Evolutionary conservation across 1,139 yeast species (phyloP).

Genomic region (Magnusiomyces clavatus): DNA sequence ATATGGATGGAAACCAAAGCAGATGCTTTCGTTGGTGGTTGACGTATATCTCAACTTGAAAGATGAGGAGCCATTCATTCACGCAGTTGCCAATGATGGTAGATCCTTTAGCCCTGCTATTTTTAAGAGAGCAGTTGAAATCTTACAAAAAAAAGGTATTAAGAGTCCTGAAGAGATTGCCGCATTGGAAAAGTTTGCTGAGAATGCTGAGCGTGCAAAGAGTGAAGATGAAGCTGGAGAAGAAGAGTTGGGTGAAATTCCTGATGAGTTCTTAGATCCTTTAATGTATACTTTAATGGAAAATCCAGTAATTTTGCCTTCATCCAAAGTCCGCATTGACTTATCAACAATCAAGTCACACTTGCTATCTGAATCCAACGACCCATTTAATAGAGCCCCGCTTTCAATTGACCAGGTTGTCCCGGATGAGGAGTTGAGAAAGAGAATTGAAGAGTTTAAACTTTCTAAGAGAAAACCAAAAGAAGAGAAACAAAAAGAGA

Average conservation of each 20-base stretch:
- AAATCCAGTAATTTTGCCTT: slow-evolving; percentile 89
- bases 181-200: slow-evolving; percentile 49
- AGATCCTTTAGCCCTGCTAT: slow-evolving; percentile 67
- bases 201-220: slow-evolving; percentile 53
- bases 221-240: slow-evolving; percentile 53
- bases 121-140: slow-evolving; percentile 63
- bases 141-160: slow-evolving; percentile 50
- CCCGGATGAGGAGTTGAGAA: slow-evolving; percentile 33
- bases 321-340: slow-evolving; percentile 78
- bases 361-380: slow-evolving; percentile 87
- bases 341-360: slow-evolving; percentile 90
- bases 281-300: slow-evolving; percentile 92
- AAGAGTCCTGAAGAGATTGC: slow-evolving; percentile 48
- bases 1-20: slow-evolving; percentile 76
- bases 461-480: neutral
- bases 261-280: slow-evolving; percentile 96
- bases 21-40: slow-evolving; percentile 58
- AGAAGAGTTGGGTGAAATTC: slow-evolving; percentile 80
- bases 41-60: slow-evolving; percentile 65
- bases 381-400: slow-evolving; percentile 94
- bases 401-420: slow-evolving; percentile 79
- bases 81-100: slow-evolving; percentile 83
- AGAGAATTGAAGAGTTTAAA: slow-evolving; percentile 10
- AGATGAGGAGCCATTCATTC: slow-evolving; percentile 44
- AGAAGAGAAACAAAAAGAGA: neutral